A percentile compares a stretch with the other conserved stretches of the same genome.
These are phyloP conservation scores for Talaromyces amestolkiae DNA, from an alignment of 2,329 filamentous ascomycete species.

Conservation along the genomic window DNA sequence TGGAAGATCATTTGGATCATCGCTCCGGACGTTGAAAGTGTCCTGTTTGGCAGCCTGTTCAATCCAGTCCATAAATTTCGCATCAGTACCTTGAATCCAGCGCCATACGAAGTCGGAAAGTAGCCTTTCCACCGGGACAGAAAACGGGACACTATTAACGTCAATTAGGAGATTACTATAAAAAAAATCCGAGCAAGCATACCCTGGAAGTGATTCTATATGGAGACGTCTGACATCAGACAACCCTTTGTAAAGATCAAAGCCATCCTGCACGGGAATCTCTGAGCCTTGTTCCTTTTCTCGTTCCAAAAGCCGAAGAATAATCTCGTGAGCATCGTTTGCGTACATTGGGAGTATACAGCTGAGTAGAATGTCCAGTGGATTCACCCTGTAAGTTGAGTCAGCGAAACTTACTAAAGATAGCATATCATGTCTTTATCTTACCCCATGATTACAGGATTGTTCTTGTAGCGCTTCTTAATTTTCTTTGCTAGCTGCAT, in stretches of 20 bases:
- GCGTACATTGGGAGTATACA: slow-evolving; percentile 88
- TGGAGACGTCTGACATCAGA: slow-evolving; percentile 82
- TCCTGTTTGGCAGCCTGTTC: slow-evolving; percentile 91
- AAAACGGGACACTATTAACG: slow-evolving; percentile 60
- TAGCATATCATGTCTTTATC: background rate
- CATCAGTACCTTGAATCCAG: slow-evolving; percentile 81
- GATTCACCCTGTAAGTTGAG: slow-evolving; percentile 49
- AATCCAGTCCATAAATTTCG: slow-evolving; percentile 76
- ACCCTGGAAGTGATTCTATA: slow-evolving; percentile 66
- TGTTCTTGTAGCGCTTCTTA: slow-evolving; percentile 86
- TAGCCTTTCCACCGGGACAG: slow-evolving; percentile 81
- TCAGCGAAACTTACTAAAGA: background rate
- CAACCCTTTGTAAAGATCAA: slow-evolving; percentile 86
- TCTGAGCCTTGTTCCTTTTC: slow-evolving; percentile 69
- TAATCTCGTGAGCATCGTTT: slow-evolving; percentile 80
- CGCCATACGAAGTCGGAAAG: slow-evolving; percentile 93
- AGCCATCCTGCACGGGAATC: slow-evolving; percentile 85
- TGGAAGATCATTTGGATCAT: slow-evolving; percentile 61
- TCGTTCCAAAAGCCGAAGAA: slow-evolving; percentile 73
- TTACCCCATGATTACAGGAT: slow-evolving; percentile 77
- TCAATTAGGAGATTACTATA: slow-evolving; percentile 16
- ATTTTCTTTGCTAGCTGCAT: slow-evolving; percentile 83
- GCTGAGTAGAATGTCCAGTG: slow-evolving; percentile 69
- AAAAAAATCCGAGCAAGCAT: slow-evolving; percentile 23
- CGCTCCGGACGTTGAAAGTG: slow-evolving; percentile 71